phyloP scores from a whole-genome alignment of 192 early-diverging fungal genomes.

The Thamnidium elegans region DNA sequence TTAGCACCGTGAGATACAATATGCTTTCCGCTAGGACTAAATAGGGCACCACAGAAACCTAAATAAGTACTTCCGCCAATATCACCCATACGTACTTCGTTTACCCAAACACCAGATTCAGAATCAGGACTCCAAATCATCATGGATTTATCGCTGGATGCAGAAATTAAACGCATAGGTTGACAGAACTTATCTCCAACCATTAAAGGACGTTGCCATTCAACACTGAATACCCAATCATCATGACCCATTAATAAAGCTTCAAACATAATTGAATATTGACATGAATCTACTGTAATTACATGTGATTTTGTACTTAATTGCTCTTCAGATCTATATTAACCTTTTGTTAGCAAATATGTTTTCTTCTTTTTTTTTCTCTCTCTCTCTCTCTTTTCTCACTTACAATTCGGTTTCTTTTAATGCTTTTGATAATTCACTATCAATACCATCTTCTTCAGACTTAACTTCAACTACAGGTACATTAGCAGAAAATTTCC shows the following conservation, averaged over 20 bases:
- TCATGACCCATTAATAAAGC: conserved; percentile 94
- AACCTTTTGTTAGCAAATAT: not conserved
- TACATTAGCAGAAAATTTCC: conserved; percentile 63
- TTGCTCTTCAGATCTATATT: conserved; percentile 54
- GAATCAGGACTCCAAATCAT: conserved; percentile 86
- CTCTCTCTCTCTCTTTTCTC: not conserved
- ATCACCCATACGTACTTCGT: conserved; percentile 83
- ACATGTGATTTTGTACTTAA: conserved; percentile 85
- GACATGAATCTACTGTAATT: conserved; percentile 50
- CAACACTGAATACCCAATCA: conserved; percentile 87
- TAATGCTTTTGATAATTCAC: conserved; percentile 47
- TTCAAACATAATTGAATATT: conserved; percentile 75
- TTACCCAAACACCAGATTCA: conserved; percentile 80
- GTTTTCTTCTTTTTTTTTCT: not conserved
- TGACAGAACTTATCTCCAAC: conserved; percentile 45
- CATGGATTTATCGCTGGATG: conserved; percentile 90
- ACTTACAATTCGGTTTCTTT: conserved; percentile 38
- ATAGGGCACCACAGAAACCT: conserved; percentile 80
- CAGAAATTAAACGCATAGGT: conserved; percentile 72
- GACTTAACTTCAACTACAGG: not conserved
- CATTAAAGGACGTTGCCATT: conserved; percentile 65
- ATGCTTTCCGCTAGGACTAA: conserved; percentile 58
- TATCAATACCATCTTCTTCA: conserved; percentile 1
- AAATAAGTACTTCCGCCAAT: conserved; percentile 72
- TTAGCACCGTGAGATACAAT: conserved; percentile 78